Base-by-base conservation (phyloP, 768 basidiomycete species). In the Myochromella boudieri region DNA sequence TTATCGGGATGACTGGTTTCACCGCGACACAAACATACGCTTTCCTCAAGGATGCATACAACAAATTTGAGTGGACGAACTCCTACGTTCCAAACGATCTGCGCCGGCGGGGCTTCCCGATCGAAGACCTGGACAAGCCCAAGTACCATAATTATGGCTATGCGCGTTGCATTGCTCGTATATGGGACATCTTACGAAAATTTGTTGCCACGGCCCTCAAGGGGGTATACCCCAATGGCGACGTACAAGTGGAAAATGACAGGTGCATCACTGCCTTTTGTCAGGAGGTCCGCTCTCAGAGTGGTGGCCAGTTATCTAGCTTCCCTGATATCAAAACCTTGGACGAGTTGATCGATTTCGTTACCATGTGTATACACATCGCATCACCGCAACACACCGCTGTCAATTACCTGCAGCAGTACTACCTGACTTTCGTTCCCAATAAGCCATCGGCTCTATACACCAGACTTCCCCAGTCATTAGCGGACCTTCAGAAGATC, bases 371-470 rank as follows among this genome's bases (percentile, higher is more conserved):
- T 52, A 65, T 66, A 32, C 63, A 66, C 47, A 61, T 64, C 43
- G 63, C 65, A 11, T 51, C 61, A 10, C 58, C 63, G 3, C 65
- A 66, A 49, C 65, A 66, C 42, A 66, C 64, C 22, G 65, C 65
- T 2, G 61, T 66, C 48, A 66, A 66, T 46, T 66, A 65, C 43
- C 57, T 66, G 18, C 65, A 66, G 48, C 65, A 66, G 44, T 66
- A 62, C 43, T 66, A 66, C 51, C 60, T 58, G 51, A 60, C 62
- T 10, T 66, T 65, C 33, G 55, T 66, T 40, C 62, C 62, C 9
- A 66, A 66, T 51, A 63, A 59, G 34, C 65, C 65, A 10, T 55
- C 62, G 1, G 51, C 65, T 9, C 56, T 66, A 15, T 60, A 52
- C 42, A 26, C 46, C 9, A 60, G 56, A 5, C 53, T 62, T 34